phyloP scores from a whole-genome alignment of 2,329 filamentous ascomycete genomes.

The Fusarium napiforme region DNA sequence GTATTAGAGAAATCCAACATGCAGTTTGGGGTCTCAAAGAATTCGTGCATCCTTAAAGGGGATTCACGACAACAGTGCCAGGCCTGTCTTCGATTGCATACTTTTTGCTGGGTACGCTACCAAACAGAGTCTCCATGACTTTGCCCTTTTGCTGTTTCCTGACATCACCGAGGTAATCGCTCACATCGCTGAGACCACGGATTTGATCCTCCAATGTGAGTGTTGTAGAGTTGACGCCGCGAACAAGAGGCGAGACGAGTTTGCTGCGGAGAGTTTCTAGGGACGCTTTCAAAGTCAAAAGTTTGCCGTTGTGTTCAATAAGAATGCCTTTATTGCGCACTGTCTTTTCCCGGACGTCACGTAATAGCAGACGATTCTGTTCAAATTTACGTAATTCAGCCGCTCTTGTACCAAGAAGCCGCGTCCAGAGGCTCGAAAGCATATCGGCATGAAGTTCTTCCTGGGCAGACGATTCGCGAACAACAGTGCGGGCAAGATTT shows the following conservation, averaged over 20 bases:
- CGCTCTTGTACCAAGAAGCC: conserved; percentile 81
- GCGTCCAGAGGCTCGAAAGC: conserved; percentile 86
- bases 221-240: conserved; percentile 73
- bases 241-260: conserved; percentile 84
- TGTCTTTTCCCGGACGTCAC: conserved; percentile 82
- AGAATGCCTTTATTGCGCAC: conserved; percentile 88
- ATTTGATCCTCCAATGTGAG: conserved; percentile 88
- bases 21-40: background rate
- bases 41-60: conserved; percentile 9
- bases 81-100: conserved; percentile 49
- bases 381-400: conserved; percentile 87
- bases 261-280: conserved; percentile 86
- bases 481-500: conserved; percentile 85
- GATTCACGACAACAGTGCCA: conserved; percentile 31
- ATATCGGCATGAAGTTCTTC: conserved; percentile 84
- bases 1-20: background rate
- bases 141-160: conserved; percentile 84
- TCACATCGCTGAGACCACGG: conserved; percentile 80
- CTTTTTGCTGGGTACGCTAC: conserved; percentile 52
- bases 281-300: conserved; percentile 85
- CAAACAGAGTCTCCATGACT: conserved; percentile 83
- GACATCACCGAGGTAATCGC: conserved; percentile 79
- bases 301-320: conserved; percentile 85
- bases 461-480: conserved; percentile 83
- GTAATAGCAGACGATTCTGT: conserved; percentile 84